These are phyloP conservation scores for Saccharomycopsis capsularis DNA, from an alignment of 805 yeast species.

Conservation along the genomic window DNA sequence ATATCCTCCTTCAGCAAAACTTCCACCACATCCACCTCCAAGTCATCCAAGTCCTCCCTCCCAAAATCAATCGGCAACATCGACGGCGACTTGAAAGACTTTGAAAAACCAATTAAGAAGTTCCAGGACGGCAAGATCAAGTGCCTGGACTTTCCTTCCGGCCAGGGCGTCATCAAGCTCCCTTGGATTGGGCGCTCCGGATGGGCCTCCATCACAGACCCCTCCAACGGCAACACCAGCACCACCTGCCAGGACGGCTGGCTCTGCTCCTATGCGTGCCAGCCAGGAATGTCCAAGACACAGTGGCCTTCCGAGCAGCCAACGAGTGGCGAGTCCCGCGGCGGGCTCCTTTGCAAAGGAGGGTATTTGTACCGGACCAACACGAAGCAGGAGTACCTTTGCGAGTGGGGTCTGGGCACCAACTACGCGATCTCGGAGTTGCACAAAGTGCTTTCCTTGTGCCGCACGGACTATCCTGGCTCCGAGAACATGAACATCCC, in stretches of 20 bases:
- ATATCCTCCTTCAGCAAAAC: neutral
- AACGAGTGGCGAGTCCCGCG: constrained; percentile 58
- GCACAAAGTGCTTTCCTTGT: constrained; percentile 66
- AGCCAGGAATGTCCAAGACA: constrained; percentile 74
- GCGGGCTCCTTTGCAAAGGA: constrained; percentile 58
- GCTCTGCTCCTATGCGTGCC: constrained; percentile 74
- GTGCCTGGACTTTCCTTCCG: constrained; percentile 66
- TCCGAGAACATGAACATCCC: constrained; percentile 98
- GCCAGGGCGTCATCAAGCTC: constrained; percentile 60
- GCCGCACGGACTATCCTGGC: constrained; percentile 99
- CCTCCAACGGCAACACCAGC: constrained; percentile 61
- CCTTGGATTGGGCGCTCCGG: constrained; percentile 49
- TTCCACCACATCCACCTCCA: constrained; percentile 30
- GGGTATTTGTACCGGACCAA: constrained; percentile 61
- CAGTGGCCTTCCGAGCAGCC: constrained; percentile 73
- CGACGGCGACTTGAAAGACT: constrained; percentile 49
- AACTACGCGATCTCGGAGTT: constrained; percentile 65
- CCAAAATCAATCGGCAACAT: constrained; percentile 44
- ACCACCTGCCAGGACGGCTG: constrained; percentile 57
- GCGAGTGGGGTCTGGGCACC: constrained; percentile 65
- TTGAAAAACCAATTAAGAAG: constrained; percentile 40
- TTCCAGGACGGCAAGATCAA: constrained; percentile 57
- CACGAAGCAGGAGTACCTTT: constrained; percentile 42
- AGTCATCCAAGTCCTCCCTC: constrained; percentile 46
- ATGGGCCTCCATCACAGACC: constrained; percentile 42